phyloP scores from a whole-genome alignment of 371 early-diverging fungal species.

The Saksenaea vasiformis region DNA sequence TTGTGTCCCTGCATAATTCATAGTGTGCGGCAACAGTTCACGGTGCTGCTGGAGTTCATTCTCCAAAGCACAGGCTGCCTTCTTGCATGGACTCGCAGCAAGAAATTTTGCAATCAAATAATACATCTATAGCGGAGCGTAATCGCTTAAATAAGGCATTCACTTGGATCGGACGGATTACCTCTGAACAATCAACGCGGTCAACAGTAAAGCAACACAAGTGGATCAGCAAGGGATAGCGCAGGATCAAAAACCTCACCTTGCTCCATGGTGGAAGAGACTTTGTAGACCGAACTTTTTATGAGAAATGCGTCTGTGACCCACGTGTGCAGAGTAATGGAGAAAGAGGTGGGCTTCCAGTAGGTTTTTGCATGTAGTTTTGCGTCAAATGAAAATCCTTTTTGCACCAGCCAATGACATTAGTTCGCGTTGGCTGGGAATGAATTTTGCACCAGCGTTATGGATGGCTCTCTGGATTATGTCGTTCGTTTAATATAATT shows the following conservation, averaged over 20 bases:
- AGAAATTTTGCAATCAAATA: slow-evolving; percentile 63
- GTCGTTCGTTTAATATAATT: too few species aligned
- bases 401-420: too few species aligned
- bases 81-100: slow-evolving; percentile 56
- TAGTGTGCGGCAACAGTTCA: slow-evolving; percentile 59
- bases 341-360: background rate
- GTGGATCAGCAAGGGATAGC: background rate
- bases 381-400: too few species aligned
- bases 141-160: background rate
- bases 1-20: slow-evolving; percentile 64
- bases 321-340: background rate
- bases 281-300: background rate
- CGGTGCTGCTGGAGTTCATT: slow-evolving; percentile 51
- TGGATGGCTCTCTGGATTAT: too few species aligned
- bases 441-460: too few species aligned
- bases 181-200: slow-evolving; percentile 1
- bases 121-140: slow-evolving; percentile 47
- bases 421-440: too few species aligned
- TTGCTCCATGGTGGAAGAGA: slow-evolving; percentile 5
- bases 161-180: background rate
- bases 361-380: background rate
- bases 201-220: background rate
- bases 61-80: slow-evolving; percentile 49
- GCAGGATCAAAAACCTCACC: background rate
- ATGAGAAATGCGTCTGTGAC: background rate